phyloP scores from a whole-genome alignment of 495 filamentous ascomycete species.

The Trichocladium uniseriatum region DNA sequence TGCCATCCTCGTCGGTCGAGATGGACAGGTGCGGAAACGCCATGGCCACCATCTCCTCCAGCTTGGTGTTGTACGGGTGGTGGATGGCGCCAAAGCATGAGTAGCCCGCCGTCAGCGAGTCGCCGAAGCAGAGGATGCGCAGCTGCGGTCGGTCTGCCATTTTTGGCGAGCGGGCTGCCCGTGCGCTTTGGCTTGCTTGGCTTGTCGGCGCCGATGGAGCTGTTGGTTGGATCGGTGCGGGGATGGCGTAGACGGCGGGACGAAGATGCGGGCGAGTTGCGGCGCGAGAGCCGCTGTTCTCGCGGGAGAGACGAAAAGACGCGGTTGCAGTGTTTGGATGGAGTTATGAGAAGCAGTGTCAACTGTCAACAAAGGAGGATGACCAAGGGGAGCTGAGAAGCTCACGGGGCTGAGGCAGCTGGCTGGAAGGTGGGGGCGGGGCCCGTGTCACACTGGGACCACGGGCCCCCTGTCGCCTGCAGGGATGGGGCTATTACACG shows the following conservation, averaged over 20 bases:
- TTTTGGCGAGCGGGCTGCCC: constrained; percentile 5
- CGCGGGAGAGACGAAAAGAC: no score
- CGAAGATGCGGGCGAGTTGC: no score
- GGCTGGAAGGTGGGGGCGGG: constrained; percentile 5
- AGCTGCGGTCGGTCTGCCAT: constrained; percentile 20
- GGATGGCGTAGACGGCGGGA: no score
- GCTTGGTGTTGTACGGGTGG: constrained; percentile 43
- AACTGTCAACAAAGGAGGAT: no score
- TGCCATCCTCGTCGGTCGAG: constrained; percentile 33
- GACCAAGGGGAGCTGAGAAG: background rate
- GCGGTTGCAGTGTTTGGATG: no score
- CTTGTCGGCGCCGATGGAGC: background rate
- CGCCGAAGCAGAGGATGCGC: constrained; percentile 54
- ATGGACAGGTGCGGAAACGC: constrained; percentile 30
- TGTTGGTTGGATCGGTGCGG: background rate
- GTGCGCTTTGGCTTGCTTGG: background rate
- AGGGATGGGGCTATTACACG: no score
- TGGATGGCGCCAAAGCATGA: constrained; percentile 33
- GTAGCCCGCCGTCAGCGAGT: constrained; percentile 53
- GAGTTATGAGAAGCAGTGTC: no score
- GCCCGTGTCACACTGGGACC: no score
- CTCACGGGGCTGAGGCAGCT: constrained; percentile 8
- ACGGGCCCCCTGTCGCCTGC: no score
- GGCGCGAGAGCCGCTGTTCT: no score
- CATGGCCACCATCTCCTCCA: constrained; percentile 32